Evolutionary conservation across 2,329 filamentous ascomycete species (phyloP).

Genomic region (Periconia sp.): DNA sequence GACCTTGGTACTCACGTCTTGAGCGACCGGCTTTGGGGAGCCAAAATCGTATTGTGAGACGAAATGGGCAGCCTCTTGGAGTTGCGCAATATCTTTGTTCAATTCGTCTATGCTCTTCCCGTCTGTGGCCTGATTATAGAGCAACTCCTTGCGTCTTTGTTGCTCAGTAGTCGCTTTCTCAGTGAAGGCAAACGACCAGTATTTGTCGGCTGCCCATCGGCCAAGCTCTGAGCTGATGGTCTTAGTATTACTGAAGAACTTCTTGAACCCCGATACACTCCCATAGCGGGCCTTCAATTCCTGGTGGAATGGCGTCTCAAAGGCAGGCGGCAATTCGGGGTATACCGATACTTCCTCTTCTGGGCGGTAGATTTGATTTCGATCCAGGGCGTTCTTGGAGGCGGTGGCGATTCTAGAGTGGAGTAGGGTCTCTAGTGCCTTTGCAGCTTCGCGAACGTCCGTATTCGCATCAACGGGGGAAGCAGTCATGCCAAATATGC

Average conservation of each 20-base stretch:
- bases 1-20: constrained; percentile 75
- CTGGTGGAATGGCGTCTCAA: constrained; percentile 69
- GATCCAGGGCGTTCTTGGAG: constrained; percentile 64
- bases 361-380: constrained; percentile 65
- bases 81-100: constrained; percentile 60
- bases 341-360: constrained; percentile 65
- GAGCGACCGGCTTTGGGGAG: constrained; percentile 42
- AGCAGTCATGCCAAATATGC: constrained; percentile 94
- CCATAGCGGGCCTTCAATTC: constrained; percentile 61
- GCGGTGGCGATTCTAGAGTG: constrained; percentile 85
- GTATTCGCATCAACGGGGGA: constrained; percentile 87
- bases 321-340: constrained; percentile 58
- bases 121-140: constrained; percentile 34
- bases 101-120: constrained; percentile 44
- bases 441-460: constrained; percentile 73
- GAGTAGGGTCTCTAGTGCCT: constrained; percentile 75
- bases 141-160: constrained; percentile 60
- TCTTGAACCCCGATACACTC: constrained; percentile 59
- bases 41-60: constrained; percentile 61
- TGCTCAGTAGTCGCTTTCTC: constrained; percentile 68
- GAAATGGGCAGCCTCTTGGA: constrained; percentile 65
- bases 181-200: constrained; percentile 75
- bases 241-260: constrained; percentile 65
- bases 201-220: constrained; percentile 81
- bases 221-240: constrained; percentile 72